Conservation (phyloP, 495 filamentous ascomycete genomes). For the Lasiosphaeriaceae sp. region DNA sequence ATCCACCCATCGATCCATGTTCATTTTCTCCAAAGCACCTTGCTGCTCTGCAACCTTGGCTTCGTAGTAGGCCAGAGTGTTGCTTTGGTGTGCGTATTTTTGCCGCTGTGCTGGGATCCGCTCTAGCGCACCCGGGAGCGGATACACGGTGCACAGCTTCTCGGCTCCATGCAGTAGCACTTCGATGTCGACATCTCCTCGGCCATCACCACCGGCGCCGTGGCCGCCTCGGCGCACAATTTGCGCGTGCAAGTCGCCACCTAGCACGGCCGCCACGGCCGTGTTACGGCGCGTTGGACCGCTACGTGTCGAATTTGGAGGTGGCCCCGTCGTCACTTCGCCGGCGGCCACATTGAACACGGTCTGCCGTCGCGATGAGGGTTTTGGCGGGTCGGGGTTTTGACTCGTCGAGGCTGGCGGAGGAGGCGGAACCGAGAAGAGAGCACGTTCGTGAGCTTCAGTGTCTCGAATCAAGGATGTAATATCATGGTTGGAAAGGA, state of each 20-base stretch:
- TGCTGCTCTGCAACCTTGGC: conserved; percentile 72
- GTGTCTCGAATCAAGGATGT: conserved; percentile 93
- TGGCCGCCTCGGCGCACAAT: conserved; percentile 56
- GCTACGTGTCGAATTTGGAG: conserved; percentile 36
- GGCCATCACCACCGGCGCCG: conserved; percentile 33
- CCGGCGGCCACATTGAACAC: conserved; percentile 54
- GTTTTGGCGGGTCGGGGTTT: conserved; percentile 29
- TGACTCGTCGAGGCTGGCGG: conserved; percentile 38
- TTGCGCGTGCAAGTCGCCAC: conserved; percentile 79
- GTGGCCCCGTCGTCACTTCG: conserved; percentile 50
- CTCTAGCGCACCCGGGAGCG: conserved; percentile 74
- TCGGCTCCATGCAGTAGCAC: conserved; percentile 82
- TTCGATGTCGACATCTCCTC: conserved; percentile 80
- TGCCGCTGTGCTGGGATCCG: conserved; percentile 67
- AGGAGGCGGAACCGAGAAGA: conserved; percentile 83
- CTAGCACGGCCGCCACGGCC: conserved; percentile 85
- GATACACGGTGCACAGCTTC: conserved; percentile 86
- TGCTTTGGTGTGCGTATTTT: conserved; percentile 66
- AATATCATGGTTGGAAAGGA: conserved; percentile 84
- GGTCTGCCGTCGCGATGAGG: conserved; percentile 44
- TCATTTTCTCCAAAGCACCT: conserved; percentile 69
- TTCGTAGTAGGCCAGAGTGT: conserved; percentile 77
- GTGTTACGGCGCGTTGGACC: conserved; percentile 60
- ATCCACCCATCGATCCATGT: conserved; percentile 47
- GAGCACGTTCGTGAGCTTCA: conserved; percentile 88